Conservation (phyloP, 768 basidiomycete species). For the Agaricus subrufescens region DNA sequence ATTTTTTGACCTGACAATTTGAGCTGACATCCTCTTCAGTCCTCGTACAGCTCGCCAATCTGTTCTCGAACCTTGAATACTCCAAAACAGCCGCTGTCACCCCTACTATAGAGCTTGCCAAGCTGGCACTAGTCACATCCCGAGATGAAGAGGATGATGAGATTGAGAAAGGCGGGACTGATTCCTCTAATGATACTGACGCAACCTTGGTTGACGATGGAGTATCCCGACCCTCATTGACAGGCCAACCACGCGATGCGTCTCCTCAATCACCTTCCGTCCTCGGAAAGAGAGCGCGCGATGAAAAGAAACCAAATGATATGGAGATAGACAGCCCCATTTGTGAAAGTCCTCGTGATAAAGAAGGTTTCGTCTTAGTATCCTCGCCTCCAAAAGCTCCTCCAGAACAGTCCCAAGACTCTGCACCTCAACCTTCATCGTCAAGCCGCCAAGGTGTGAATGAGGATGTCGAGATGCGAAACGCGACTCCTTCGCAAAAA, state of each 20-base stretch:
- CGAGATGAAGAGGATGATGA: constrained; percentile 89
- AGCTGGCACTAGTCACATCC: constrained; percentile 86
- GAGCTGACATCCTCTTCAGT: constrained; percentile 41
- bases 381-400: constrained; percentile 24
- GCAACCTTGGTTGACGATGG: constrained; percentile 84
- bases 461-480: constrained; percentile 30
- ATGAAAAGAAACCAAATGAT: constrained; percentile 34
- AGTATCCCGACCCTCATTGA: constrained; percentile 28
- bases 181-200: constrained; percentile 83
- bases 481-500: constrained; percentile 18
- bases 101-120: constrained; percentile 82
- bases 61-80: constrained; percentile 76
- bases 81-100: constrained; percentile 66
- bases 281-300: constrained; percentile 66
- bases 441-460: constrained; percentile 24
- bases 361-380: constrained; percentile 29
- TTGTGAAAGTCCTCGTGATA: constrained; percentile 31
- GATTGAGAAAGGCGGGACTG: constrained; percentile 64
- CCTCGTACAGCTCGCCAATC: constrained; percentile 69
- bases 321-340: constrained; percentile 56
- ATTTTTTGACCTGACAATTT: neutral
- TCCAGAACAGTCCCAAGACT: constrained; percentile 11
- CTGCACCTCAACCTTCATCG: constrained; percentile 27
- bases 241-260: constrained; percentile 20
- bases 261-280: constrained; percentile 44